These are phyloP conservation scores for Monilinia vaccinii-corymbosi DNA, from an alignment of 2,329 filamentous ascomycete species.

Conservation along the genomic window DNA sequence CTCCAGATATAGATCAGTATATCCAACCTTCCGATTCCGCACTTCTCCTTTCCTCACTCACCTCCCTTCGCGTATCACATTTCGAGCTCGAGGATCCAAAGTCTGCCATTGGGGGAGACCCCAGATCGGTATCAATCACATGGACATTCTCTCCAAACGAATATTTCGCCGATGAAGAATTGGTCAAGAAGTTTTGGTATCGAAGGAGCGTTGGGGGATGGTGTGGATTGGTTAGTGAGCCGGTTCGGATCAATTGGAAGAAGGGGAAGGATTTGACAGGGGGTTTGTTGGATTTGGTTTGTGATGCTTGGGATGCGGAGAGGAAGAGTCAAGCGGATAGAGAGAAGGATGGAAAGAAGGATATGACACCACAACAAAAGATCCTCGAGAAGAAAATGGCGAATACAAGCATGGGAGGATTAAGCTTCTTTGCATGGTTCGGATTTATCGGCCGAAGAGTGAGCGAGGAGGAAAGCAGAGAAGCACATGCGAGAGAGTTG, in stretches of 20 bases:
- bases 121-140: slow-evolving; percentile 66
- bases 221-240: slow-evolving; percentile 76
- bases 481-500: slow-evolving; percentile 49
- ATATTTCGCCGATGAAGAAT: slow-evolving; percentile 64
- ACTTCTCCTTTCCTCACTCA: slow-evolving; percentile 60
- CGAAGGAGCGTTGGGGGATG: slow-evolving; percentile 56
- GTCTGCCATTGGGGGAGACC: slow-evolving; percentile 53
- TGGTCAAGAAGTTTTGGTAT: slow-evolving; percentile 92
- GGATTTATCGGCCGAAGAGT: slow-evolving; percentile 66
- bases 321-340: slow-evolving; percentile 32
- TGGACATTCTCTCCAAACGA: slow-evolving; percentile 78
- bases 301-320: slow-evolving; percentile 58
- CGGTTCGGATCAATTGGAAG: slow-evolving; percentile 84
- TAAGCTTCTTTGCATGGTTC: slow-evolving; percentile 87
- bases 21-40: slow-evolving; percentile 73
- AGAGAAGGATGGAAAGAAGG: slow-evolving; percentile 21
- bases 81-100: slow-evolving; percentile 61
- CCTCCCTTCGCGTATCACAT: slow-evolving; percentile 61
- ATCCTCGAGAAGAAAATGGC: slow-evolving; percentile 46
- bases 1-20: slow-evolving; percentile 78
- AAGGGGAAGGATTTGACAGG: slow-evolving; percentile 73
- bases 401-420: slow-evolving; percentile 49
- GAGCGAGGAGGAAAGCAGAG: slow-evolving; percentile 60
- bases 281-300: slow-evolving; percentile 67
- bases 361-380: slow-evolving; percentile 40